phyloP scores from a whole-genome alignment of 352 stramenopile species.

The Phytophthora multivora region DNA sequence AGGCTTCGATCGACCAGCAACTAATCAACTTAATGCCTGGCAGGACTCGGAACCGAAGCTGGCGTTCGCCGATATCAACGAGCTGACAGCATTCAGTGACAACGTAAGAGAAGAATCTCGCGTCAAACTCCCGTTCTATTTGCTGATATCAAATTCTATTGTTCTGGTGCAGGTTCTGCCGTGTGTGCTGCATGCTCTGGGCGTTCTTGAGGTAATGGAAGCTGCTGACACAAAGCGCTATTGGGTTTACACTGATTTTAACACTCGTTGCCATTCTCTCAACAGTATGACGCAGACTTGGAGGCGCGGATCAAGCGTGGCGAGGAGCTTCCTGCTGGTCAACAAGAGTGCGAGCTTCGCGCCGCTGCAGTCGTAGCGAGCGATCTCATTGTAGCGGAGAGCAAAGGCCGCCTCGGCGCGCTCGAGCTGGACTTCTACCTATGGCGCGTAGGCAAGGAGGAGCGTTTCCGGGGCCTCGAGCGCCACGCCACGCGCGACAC shows the following conservation, averaged over 20 bases:
- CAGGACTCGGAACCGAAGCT: constrained; percentile 57
- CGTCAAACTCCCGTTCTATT: background rate
- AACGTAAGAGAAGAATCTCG: constrained; percentile 44
- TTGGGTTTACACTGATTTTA: background rate
- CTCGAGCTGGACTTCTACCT: constrained; percentile 72
- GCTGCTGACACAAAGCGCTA: background rate
- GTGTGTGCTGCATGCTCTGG: constrained; percentile 72
- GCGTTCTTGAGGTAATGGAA: constrained; percentile 62
- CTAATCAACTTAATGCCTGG: constrained; percentile 1
- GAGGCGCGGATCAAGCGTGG: constrained; percentile 49
- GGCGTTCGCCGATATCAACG: constrained; percentile 61
- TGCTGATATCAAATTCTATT: constrained; percentile 1
- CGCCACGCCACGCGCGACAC: constrained; percentile 75
- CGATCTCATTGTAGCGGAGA: constrained; percentile 65
- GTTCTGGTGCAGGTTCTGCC: constrained; percentile 54
- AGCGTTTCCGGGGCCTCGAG: constrained; percentile 65
- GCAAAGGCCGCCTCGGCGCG: constrained; percentile 47
- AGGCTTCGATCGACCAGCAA: background rate
- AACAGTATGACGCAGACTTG: constrained; percentile 64
- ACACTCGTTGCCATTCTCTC: background rate
- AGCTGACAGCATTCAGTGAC: constrained; percentile 70
- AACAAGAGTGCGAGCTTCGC: constrained; percentile 69
- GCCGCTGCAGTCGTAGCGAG: constrained; percentile 69
- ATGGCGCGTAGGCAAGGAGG: constrained; percentile 80
- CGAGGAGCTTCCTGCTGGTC: constrained; percentile 48